Evolutionary conservation across 1,284 basidiomycete genomes (phyloP).

Genomic region (Takashimella tepidaria): DNA sequence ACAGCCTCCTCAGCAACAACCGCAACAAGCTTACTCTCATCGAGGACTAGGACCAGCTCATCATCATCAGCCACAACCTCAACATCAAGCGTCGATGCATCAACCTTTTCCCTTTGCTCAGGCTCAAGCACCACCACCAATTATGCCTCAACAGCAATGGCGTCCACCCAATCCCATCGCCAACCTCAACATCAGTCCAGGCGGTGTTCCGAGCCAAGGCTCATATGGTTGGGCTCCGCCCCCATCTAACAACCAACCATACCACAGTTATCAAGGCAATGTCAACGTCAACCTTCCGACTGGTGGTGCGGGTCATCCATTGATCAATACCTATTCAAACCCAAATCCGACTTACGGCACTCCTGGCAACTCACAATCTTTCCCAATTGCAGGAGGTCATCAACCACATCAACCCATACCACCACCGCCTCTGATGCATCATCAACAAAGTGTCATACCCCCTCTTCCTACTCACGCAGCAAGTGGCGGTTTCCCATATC

Average conservation of each 20-base stretch:
- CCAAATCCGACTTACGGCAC: no score
- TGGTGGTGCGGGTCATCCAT: no score
- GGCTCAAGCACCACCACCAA: not conserved
- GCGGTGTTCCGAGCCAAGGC: not conserved
- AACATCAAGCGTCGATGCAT: no score
- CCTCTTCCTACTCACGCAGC: no score
- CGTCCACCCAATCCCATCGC: not conserved
- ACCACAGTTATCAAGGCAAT: not conserved
- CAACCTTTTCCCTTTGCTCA: no score
- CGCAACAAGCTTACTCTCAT: not conserved
- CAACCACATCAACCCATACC: no score
- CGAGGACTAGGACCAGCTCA: not conserved
- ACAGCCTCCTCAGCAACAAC: not conserved
- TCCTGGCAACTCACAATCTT: no score
- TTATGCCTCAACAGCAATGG: not conserved
- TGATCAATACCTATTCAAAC: no score
- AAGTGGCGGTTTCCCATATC: no score
- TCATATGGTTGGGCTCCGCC: not conserved
- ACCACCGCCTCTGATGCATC: no score
- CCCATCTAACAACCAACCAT: not conserved
- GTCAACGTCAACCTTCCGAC: no score
- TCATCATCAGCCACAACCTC: not conserved
- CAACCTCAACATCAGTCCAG: not conserved
- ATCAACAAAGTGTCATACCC: not conserved
- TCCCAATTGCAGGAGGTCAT: no score